Base-by-base conservation (phyloP, 78 protist genomes). In the Dictyostelium intermedium region DNA sequence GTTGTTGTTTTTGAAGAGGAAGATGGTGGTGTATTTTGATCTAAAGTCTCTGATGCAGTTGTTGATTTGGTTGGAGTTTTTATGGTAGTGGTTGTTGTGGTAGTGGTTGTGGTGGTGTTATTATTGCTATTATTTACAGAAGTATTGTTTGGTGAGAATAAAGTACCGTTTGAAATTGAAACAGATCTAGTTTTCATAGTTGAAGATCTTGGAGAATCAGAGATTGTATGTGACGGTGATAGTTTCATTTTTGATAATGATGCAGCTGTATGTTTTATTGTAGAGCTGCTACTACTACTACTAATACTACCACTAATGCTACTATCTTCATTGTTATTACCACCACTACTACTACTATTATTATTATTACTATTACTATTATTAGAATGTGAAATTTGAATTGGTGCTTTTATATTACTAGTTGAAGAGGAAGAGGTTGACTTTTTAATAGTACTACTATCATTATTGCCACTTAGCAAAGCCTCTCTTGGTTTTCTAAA, bases 251-350 rank as follows among this genome's bases (percentile, higher is more conserved):
- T 89, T 89, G 53, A 39, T n/a, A 80, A 47, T 43, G 87, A 80
- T 27, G 94, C 47, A 16, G 94, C 87, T 43, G 94, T 78, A 69
- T 89, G 85, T 80, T 80, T 89, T 39, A 89, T 89, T 13, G 66
- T 73, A 16, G 35, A 27, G 1, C 45, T 18, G 3, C 74, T 85
- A 66, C 66, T 77, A 37, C 10, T 60, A 14, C 7, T 39, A 16
- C 13, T 50, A 20, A 2, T 84, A n/a, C 39, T 73, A 37, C 13
- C 13, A 23, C 5, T 16, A 6, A 7, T 37, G 13, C 11, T 27
- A 34, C 30, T 53, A 53, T n/a, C 5, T 16, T 34, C 60, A 37
- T 23, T 82, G 32, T 39, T 41, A 9, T 43, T 23, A 61, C n/a
- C 3, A 56, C 50, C 1, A 41, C 35, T 32, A 13, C 56, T 35